Conservation (phyloP, 140 eudicot genomes). For the Senecio squalidus region DNA sequence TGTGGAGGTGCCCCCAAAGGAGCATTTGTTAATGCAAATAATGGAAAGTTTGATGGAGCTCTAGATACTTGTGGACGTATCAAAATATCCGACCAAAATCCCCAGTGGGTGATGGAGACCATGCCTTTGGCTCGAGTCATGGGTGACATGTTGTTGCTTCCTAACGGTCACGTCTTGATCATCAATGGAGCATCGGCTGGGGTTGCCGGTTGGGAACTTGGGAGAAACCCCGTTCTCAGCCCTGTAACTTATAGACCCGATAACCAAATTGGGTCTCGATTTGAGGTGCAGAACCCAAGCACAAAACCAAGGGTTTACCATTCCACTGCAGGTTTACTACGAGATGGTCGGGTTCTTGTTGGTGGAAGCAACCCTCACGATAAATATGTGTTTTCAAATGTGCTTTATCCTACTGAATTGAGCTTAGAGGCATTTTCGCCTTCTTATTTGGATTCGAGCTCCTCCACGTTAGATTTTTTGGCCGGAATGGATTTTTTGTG, state of each 20-base stretch:
- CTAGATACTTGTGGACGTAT: slow-evolving; percentile 53
- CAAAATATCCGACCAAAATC: slow-evolving; percentile 45
- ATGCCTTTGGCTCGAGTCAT: slow-evolving; percentile 68
- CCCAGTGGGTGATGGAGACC: slow-evolving; percentile 58
- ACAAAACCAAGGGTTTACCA: slow-evolving; percentile 54
- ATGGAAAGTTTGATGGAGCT: slow-evolving; percentile 41
- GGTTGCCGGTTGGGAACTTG: slow-evolving; percentile 47
- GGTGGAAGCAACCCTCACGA: slow-evolving; percentile 68
- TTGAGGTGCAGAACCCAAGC: slow-evolving; percentile 41
- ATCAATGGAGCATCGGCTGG: slow-evolving; percentile 57
- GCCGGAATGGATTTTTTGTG: no score
- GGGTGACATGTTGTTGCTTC: slow-evolving; percentile 69
- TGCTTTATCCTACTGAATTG: slow-evolving; percentile 52
- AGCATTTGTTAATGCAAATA: slow-evolving; percentile 27
- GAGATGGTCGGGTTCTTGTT: slow-evolving; percentile 56
- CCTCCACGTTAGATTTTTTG: no score
- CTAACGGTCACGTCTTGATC: slow-evolving; percentile 48
- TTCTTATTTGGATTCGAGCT: slow-evolving; percentile 18
- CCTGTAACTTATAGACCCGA: slow-evolving; percentile 47
- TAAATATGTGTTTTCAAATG: slow-evolving; percentile 39
- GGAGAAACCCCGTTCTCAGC: slow-evolving; percentile 38
- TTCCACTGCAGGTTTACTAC: slow-evolving; percentile 43
- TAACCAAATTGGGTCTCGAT: slow-evolving; percentile 28
- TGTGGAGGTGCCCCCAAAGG: slow-evolving; percentile 77
- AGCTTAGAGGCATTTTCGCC: slow-evolving; percentile 70